A percentile compares a stretch with the other conserved stretches of the same genome.
Evolutionary conservation across 1,284 basidiomycete species (phyloP).

Genomic region (Inonotus hispidus): DNA sequence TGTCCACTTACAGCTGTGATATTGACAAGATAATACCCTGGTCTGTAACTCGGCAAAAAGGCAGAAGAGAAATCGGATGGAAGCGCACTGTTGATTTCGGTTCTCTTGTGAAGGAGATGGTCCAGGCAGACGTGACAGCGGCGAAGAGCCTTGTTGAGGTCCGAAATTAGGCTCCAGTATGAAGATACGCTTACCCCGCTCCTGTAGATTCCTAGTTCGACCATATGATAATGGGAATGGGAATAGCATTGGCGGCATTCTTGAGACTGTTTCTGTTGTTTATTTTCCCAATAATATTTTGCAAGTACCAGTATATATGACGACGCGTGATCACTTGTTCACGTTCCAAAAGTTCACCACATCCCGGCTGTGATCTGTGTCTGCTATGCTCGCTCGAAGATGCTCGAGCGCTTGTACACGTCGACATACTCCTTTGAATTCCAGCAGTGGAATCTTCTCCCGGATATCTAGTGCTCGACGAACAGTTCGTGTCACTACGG

Average conservation of each 20-base stretch:
- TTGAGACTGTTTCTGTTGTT: too few species aligned
- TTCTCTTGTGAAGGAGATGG: conserved; percentile 84
- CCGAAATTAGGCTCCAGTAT: conserved; percentile 49
- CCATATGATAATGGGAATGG: too few species aligned
- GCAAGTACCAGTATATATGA: too few species aligned
- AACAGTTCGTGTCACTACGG: background rate
- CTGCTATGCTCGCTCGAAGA: background rate
- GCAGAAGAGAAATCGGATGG: conserved; percentile 81
- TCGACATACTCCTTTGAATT: background rate
- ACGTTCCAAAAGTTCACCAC: background rate
- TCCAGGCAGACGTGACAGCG: conserved; percentile 68
- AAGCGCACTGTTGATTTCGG: conserved; percentile 78
- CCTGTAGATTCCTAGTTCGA: too few species aligned
- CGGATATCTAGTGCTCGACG: background rate
- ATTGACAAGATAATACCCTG: too few species aligned
- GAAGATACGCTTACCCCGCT: too few species aligned
- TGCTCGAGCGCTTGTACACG: background rate
- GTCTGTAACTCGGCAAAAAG: conserved; percentile 80
- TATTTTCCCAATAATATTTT: too few species aligned
- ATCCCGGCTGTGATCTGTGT: too few species aligned
- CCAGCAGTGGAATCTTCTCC: background rate
- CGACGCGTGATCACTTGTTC: too few species aligned
- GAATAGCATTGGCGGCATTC: too few species aligned
- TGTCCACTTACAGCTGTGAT: too few species aligned
- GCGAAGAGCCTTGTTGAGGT: conserved; percentile 70